Evolutionary conservation across 2,329 filamentous ascomycete species (phyloP).

Genomic region (Leptographium galeiforme): DNA sequence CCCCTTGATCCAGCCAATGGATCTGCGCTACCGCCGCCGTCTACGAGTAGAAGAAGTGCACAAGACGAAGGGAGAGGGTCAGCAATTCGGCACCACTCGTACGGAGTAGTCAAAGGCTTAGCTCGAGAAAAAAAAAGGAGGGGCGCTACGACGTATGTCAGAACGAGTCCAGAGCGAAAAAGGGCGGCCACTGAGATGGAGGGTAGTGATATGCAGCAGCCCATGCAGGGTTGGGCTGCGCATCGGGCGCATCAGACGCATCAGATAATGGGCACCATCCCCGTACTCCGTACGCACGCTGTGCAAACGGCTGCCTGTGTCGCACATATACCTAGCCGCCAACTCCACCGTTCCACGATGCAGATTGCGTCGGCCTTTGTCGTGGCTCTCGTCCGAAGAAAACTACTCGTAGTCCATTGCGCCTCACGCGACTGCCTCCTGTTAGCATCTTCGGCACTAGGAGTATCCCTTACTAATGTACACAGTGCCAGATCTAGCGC

Average conservation of each 20-base stretch:
- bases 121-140: background rate
- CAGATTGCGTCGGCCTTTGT: background rate
- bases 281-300: background rate
- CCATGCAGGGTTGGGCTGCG: background rate
- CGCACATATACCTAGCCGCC: background rate
- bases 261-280: background rate
- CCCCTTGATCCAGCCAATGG: background rate
- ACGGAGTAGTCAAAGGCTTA: background rate
- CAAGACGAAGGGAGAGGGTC: too few relatives aligned
- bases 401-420: background rate
- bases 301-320: background rate
- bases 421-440: background rate
- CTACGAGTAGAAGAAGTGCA: background rate
- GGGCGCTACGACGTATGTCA: background rate
- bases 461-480: background rate
- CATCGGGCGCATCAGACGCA: background rate
- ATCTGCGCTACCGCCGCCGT: background rate
- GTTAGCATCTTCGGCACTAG: background rate
- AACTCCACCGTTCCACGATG: background rate
- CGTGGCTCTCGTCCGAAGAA: too few relatives aligned
- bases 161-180: background rate
- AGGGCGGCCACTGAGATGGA: slow-evolving; percentile 1
- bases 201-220: background rate
- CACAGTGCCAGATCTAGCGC: slow-evolving; percentile 1
- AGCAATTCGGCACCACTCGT: too few relatives aligned